Percentiles rank a stretch among this genome's conserved stretches.
These are phyloP conservation scores for Trametes sp. DNA, from an alignment of 1,284 basidiomycete genomes.

Conservation along the genomic window DNA sequence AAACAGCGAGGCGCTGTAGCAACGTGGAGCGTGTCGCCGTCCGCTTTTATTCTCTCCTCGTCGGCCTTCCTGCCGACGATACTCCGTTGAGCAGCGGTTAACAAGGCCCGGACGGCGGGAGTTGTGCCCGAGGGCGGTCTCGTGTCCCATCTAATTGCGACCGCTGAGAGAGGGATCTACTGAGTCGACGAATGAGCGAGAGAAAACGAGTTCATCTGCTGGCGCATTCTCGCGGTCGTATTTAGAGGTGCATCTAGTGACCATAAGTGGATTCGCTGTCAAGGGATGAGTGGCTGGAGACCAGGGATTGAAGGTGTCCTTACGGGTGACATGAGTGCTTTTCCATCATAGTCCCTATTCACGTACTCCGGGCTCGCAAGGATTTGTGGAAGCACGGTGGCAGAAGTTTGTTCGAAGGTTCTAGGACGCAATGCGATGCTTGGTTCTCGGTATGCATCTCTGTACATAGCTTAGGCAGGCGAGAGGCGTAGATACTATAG, in stretches of 20 bases:
- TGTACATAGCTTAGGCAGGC: too few species aligned
- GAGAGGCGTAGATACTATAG: too few species aligned
- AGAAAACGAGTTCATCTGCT: constrained; percentile 9
- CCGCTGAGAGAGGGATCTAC: constrained; percentile 10
- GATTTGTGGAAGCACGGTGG: too few species aligned
- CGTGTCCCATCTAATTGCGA: constrained; percentile 14
- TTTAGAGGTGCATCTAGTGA: constrained; percentile 12
- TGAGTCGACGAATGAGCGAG: neutral
- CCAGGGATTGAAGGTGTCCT: too few species aligned
- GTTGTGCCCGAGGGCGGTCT: constrained; percentile 15
- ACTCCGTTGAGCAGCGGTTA: constrained; percentile 18
- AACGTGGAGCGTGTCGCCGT: neutral
- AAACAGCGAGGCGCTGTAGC: constrained; percentile 4
- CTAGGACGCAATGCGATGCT: too few species aligned
- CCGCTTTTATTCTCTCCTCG: constrained; percentile 14
- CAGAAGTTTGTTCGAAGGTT: too few species aligned
- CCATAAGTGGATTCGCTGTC: constrained; percentile 1
- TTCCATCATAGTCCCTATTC: neutral
- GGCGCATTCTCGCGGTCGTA: constrained; percentile 3
- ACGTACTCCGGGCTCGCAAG: neutral
- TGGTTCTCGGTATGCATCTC: too few species aligned
- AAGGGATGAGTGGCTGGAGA: neutral
- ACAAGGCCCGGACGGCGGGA: constrained; percentile 18
- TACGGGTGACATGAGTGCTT: neutral
- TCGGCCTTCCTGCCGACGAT: constrained; percentile 14